Conservation (phyloP, 1,284 basidiomycete genomes). For the Ganoderma lucidum region DNA sequence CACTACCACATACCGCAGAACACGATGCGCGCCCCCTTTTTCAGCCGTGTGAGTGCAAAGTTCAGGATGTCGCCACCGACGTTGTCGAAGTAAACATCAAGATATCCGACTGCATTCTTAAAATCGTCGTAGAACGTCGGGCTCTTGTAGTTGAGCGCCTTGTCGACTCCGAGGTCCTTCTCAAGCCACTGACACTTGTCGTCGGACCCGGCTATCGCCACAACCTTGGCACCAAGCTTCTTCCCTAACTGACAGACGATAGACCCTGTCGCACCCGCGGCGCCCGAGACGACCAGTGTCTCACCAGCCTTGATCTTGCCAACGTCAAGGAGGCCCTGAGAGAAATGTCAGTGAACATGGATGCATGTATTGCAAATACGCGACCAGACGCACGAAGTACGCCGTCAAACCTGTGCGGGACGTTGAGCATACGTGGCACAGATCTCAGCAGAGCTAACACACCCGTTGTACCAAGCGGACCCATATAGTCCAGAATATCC, state of each 20-base stretch:
- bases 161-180: slow-evolving; percentile 83
- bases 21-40: slow-evolving; percentile 80
- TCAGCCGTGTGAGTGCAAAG: slow-evolving; percentile 75
- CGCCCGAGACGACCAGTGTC: slow-evolving; percentile 86
- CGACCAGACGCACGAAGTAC: slow-evolving; percentile 68
- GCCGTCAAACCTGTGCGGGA: slow-evolving; percentile 74
- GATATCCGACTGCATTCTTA: slow-evolving; percentile 63
- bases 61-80: slow-evolving; percentile 89
- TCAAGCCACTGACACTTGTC: slow-evolving; percentile 89
- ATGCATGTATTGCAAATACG: neutral
- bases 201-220: slow-evolving; percentile 81
- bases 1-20: slow-evolving; percentile 62
- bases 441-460: slow-evolving; percentile 28
- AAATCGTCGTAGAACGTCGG: slow-evolving; percentile 74
- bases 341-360: neutral
- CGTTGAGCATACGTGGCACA: neutral
- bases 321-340: slow-evolving; percentile 82
- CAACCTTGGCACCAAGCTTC: slow-evolving; percentile 78
- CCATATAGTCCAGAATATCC: slow-evolving; percentile 77
- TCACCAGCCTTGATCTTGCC: slow-evolving; percentile 84
- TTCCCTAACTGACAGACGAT: slow-evolving; percentile 83
- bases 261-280: slow-evolving; percentile 87
- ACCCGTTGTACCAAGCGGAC: slow-evolving; percentile 78
- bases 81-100: slow-evolving; percentile 90
- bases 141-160: slow-evolving; percentile 89